Evolutionary conservation across 805 yeast genomes (phyloP).

Genomic region (Suhomyces xylopsoci): DNA sequence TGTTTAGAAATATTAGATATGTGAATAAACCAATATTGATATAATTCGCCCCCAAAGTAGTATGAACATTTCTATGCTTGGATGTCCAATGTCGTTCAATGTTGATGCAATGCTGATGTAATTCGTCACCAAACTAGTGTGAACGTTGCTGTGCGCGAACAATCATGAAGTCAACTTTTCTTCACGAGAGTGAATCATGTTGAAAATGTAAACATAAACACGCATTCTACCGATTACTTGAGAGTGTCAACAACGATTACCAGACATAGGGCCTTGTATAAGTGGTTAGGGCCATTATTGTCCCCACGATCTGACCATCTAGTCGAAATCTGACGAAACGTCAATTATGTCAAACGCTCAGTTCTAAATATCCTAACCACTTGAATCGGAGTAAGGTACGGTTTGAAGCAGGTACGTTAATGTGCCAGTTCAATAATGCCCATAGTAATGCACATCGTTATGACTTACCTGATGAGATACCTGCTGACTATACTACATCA

Average conservation of each 20-base stretch:
- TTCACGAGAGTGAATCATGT: background rate
- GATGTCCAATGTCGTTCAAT: background rate
- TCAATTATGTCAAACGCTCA: background rate
- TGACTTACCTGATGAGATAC: background rate
- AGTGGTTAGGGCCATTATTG: background rate
- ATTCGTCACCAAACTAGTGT: background rate
- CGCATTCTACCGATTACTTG: background rate
- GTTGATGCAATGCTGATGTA: background rate
- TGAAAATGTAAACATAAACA: background rate
- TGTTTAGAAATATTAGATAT: background rate
- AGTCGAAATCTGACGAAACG: background rate
- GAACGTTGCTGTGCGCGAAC: background rate
- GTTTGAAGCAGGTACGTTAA: background rate
- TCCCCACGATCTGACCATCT: background rate
- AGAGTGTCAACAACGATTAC: background rate
- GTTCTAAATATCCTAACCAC: background rate
- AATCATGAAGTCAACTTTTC: background rate
- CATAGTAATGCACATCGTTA: background rate
- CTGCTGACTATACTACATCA: background rate
- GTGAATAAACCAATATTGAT: background rate
- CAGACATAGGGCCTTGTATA: background rate
- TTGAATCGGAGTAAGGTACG: background rate
- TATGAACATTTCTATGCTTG: too few species aligned
- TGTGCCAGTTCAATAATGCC: background rate
- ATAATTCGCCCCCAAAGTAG: background rate